A percentile compares a stretch with the other conserved stretches of the same genome.
Evolutionary conservation across 768 basidiomycete genomes (phyloP).

Genomic region (Mycena amicta): DNA sequence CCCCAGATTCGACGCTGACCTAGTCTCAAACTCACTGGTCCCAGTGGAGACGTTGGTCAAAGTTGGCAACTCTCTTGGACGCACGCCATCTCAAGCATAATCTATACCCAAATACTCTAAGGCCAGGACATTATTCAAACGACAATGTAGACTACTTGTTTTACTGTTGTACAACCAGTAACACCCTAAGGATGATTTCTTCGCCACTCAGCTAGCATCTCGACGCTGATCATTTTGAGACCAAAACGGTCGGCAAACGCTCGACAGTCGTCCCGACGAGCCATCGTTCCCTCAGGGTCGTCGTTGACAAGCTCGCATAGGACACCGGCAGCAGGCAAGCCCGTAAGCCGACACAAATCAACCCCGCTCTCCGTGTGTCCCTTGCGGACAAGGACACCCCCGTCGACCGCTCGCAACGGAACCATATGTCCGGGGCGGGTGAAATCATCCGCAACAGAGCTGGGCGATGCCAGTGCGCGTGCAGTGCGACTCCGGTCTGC

Average conservation of each 20-base stretch:
- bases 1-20: constrained; percentile 60
- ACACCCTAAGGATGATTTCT: constrained; percentile 30
- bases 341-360: constrained; percentile 82
- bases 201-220: constrained; percentile 66
- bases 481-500: constrained; percentile 91
- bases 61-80: constrained; percentile 41
- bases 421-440: constrained; percentile 95
- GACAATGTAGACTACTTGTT: constrained; percentile 1
- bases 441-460: constrained; percentile 66
- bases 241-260: constrained; percentile 90
- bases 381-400: constrained; percentile 83
- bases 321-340: constrained; percentile 71
- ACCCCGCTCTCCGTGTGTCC: constrained; percentile 94
- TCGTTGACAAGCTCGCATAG: constrained; percentile 97
- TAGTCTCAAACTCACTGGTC: constrained; percentile 53
- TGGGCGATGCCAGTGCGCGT: constrained; percentile 73
- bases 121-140: not conserved
- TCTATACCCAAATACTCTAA: not conserved
- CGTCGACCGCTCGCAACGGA: constrained; percentile 82
- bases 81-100: constrained; percentile 18
- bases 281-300: constrained; percentile 87
- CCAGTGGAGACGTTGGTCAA: constrained; percentile 71
- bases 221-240: constrained; percentile 92
- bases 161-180: not conserved
- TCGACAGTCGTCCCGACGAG: constrained; percentile 90